Conservation (phyloP, 202 grass and related monocot species). For the Bolboschoenoplectus hybrid region DNA sequence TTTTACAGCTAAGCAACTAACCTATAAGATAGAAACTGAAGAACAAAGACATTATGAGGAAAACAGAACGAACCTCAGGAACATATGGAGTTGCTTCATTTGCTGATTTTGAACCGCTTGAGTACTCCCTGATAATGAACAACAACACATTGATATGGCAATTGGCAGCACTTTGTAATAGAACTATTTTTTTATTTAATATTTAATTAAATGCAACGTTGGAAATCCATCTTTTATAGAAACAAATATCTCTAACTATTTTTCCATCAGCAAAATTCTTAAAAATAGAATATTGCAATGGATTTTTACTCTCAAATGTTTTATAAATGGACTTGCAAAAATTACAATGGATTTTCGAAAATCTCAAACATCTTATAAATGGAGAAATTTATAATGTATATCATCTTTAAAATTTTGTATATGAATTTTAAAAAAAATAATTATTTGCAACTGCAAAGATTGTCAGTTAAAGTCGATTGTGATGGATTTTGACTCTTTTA, state of each 20-base stretch:
- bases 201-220: not conserved
- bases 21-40: not conserved
- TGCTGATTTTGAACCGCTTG: slow-evolving; percentile 24
- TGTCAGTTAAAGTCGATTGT: no score
- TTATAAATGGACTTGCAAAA: no score
- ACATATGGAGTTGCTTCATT: slow-evolving; percentile 8
- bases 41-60: not conserved
- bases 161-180: not conserved
- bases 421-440: no score
- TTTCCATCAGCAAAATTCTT: not conserved
- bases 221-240: not conserved
- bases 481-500: no score
- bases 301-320: no score
- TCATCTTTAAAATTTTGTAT: no score
- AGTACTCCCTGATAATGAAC: slow-evolving; percentile 29
- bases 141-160: slow-evolving; percentile 10
- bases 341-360: no score
- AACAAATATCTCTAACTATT: not conserved
- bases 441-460: no score
- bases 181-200: not conserved
- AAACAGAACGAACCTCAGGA: slow-evolving; percentile 32
- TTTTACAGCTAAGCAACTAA: slow-evolving; percentile 8
- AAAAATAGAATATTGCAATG: no score
- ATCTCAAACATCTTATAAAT: no score
- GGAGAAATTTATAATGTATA: no score